Evolutionary conservation across 345 rosid genomes (phyloP).

Genomic region (Eucalyptus globulus): DNA sequence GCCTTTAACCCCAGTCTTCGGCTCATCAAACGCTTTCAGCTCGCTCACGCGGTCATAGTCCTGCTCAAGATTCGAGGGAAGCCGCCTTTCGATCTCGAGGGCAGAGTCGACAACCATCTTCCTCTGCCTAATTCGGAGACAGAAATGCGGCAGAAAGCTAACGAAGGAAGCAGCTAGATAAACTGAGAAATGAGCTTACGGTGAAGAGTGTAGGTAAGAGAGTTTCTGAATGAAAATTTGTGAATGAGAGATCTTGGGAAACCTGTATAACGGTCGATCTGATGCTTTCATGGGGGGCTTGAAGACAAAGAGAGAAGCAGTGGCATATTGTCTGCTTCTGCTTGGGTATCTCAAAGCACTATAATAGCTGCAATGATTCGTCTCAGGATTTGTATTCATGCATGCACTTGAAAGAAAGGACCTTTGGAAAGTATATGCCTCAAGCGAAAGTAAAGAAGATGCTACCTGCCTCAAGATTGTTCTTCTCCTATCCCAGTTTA

Average conservation of each 20-base stretch:
- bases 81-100: not conserved
- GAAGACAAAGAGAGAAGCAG: not conserved
- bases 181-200: not conserved
- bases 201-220: not conserved
- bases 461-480: not conserved
- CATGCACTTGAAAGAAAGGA: not conserved
- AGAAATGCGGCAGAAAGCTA: not conserved
- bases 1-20: not conserved
- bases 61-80: not conserved
- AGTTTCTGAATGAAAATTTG: not conserved
- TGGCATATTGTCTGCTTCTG: not conserved
- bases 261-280: not conserved
- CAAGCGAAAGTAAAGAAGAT: not conserved
- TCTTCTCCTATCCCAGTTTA: too few species aligned
- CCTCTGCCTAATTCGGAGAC: not conserved
- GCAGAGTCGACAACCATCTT: not conserved
- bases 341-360: not conserved
- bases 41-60: slow-evolving; percentile 2
- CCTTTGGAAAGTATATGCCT: not conserved
- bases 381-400: not conserved
- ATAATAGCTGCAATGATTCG: not conserved
- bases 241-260: not conserved
- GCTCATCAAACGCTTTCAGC: slow-evolving; percentile 2
- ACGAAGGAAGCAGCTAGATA: not conserved
- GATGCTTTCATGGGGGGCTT: not conserved